Conservation (phyloP, 1,284 basidiomycete genomes). For the Tylopilus orsonianus region DNA sequence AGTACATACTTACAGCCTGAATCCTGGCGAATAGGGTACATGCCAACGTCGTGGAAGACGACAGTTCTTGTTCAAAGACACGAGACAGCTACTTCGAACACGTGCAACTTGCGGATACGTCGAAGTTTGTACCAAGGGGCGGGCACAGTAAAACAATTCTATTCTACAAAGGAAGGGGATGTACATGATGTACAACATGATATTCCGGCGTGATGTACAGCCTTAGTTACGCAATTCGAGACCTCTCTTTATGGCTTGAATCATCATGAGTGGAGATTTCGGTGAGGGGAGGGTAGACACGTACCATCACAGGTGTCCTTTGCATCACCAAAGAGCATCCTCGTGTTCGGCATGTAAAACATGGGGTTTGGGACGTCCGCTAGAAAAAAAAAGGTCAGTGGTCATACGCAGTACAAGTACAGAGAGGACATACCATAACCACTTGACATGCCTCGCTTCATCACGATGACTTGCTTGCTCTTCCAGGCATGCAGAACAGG, state of each 20-base stretch:
- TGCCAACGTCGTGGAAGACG: no score
- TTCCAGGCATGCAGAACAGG: conserved; percentile 88
- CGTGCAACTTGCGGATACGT: neutral
- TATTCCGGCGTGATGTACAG: conserved; percentile 2
- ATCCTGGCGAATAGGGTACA: no score
- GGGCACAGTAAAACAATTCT: conserved; percentile 2
- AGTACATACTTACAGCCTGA: no score
- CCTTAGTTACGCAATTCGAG: conserved; percentile 42
- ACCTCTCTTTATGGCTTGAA: conserved; percentile 55
- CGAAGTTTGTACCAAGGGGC: neutral
- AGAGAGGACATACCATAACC: conserved; percentile 61
- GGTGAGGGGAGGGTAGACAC: conserved; percentile 17
- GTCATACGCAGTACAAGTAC: conserved; percentile 4
- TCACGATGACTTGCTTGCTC: conserved; percentile 85
- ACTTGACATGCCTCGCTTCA: conserved; percentile 85
- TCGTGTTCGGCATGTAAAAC: conserved; percentile 86
- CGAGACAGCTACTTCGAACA: neutral
- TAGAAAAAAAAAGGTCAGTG: conserved; percentile 29
- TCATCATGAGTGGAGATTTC: conserved; percentile 8
- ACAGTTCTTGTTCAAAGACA: neutral
- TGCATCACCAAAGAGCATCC: conserved; percentile 88
- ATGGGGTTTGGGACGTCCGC: conserved; percentile 87
- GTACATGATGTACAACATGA: conserved; percentile 19
- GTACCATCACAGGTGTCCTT: conserved; percentile 82
- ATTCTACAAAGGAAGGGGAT: conserved; percentile 23